Evolutionary conservation across 2,329 filamentous ascomycete genomes (phyloP), one percentile per base, ranked within the genome.

Genomic region (Pyrenochaeta sp.): DNA sequence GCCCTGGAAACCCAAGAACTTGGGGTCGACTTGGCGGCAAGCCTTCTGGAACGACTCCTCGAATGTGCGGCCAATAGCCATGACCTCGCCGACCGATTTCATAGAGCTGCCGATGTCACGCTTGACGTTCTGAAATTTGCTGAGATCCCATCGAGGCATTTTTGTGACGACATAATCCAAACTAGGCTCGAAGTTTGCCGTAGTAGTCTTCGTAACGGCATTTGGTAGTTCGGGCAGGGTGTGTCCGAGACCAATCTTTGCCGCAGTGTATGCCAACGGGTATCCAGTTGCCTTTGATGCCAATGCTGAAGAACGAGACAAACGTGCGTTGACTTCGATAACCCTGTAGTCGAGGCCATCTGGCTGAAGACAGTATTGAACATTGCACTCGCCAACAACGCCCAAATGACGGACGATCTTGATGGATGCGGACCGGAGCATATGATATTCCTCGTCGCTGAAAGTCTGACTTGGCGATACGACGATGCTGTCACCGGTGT

Each of bases 1-100:
- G 56, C 93, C 94, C 83, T 98, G 93, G 84, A 98, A 96, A 67
- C 95, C 95, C 64, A 94, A 81, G 77, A 91, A 98, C 72, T 86
- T 88, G 67, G 95, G 94, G 77, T 99, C 95, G 65, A 99, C 94
- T 82, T 97, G 92, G 59, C 95, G 92, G 75, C 97, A 96, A 62
- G 95, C 95, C 84, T 99, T 99, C 80, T 99, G 95, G 84, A 99
- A 96, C 15, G 93, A 96, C 82, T 99, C 95, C 81, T 99, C 95
- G 72, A 98, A 99, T 30, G 95, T 98, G 79, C 95, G 90, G 67
- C 95, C 95, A 72, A 99, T 98, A 65, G 95, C 95, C 95, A 99
- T 99, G 59, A 99, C 95, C 81, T 99, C 95, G 77, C 95, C 95
- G 56, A 99, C 93, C 25, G 93, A 97, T 84, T 98, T 99, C 95